Percentiles rank a stretch among this genome's conserved stretches.
Evolutionary conservation across 371 early-diverging fungal genomes (phyloP).

Genomic region (Mortierella sp.): DNA sequence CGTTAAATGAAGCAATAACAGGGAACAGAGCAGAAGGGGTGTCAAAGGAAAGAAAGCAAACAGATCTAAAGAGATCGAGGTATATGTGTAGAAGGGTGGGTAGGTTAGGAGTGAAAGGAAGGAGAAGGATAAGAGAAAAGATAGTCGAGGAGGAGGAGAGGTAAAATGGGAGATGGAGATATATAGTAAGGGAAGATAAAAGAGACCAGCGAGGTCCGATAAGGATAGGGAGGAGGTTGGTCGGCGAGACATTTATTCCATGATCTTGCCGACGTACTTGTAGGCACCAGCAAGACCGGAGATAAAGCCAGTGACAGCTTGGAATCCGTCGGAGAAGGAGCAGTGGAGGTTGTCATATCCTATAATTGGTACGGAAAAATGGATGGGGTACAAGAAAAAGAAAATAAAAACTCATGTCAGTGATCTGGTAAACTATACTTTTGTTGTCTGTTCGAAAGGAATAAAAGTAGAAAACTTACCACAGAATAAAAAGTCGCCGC

Average conservation of each 20-base stretch:
- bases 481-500: conserved; percentile 76
- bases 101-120: not conserved
- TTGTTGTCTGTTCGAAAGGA: not conserved
- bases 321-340: conserved; percentile 75
- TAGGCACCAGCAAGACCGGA: conserved; percentile 78
- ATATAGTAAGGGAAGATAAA: not conserved
- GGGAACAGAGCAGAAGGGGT: not conserved
- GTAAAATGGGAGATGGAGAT: not conserved
- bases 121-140: not conserved
- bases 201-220: conserved; percentile 8
- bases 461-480: conserved; percentile 59
- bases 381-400: conserved; percentile 23
- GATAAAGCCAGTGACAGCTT: conserved; percentile 78
- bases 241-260: conserved; percentile 22
- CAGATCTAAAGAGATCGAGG: not conserved
- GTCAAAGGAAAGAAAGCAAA: not conserved
- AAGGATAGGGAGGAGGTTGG: not conserved
- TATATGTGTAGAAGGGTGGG: conserved; percentile 1
- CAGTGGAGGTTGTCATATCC: conserved; percentile 79
- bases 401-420: not conserved
- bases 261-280: conserved; percentile 62
- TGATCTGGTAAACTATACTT: not conserved
- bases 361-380: conserved; percentile 31
- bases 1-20: not conserved
- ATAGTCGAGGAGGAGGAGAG: not conserved